Base-by-base conservation (phyloP, 352 stramenopile species). In the Pythium guiyangense region DNA sequence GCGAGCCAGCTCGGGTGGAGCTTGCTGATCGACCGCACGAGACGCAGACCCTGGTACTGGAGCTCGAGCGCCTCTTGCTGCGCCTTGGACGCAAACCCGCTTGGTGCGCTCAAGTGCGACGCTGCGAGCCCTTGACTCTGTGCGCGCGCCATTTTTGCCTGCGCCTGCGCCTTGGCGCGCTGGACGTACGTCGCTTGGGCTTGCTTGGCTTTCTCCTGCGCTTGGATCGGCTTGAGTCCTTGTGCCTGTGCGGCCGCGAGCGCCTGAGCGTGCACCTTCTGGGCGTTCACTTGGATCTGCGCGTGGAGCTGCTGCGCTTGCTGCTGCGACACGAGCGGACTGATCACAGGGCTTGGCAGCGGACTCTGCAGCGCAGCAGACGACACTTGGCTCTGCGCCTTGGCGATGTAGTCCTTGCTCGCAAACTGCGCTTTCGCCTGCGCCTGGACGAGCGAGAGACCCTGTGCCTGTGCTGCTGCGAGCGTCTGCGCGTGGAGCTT, bases 21-120 rank as follows among this genome's bases (percentile, higher is more conserved):
- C 62, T 93, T 88, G 42, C 85, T 88, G 15, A 99, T 77, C 37
- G 90, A 92, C 59, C 95, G 77, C 34, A 99, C 73, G 9, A 99
- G 64, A 37, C 82, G 72, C 39, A 99, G 81, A 3, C 96, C 96
- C 66, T 98, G 94, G 42, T 98, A 88, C 49, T 98, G 86, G 12
- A 98, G 68, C 67, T 99, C 96, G n/a, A 98, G 63, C 6, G 90
- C 79, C 52, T 98, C 84, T 44, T 90, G 76, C 31, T 96, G 86
- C 3, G 69, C 62, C 48, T 92, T 93, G 15, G 83, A 90, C 35
- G 77, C 65, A 67, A 94, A 92, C 4, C 49, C 57, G 10, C 39
- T 52, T 34, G 77, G 70, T 18, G 67, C 70, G 44, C 58, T 59
- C 20, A 64, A 29, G 27, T 83, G 63, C 1, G 77, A 71, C 22